Percentiles rank a stretch among this genome's conserved stretches.
Conservation (phyloP, 148 eudicot genomes). For the Arctostaphylos glauca region DNA sequence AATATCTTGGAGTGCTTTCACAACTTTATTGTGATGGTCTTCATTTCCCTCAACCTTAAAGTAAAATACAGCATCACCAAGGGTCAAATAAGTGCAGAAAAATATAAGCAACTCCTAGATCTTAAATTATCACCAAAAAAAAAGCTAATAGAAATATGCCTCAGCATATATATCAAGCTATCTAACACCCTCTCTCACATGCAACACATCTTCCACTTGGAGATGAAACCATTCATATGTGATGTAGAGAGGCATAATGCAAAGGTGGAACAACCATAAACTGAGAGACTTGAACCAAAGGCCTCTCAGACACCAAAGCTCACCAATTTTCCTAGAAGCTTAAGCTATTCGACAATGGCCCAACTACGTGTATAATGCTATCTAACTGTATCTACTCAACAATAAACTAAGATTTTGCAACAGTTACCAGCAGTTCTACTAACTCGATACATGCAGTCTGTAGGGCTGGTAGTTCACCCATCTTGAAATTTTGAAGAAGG, state of each 20-base stretch:
- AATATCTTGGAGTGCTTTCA: slow-evolving; percentile 84
- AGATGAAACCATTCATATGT: neutral
- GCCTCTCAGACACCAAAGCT: neutral
- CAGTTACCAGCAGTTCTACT: slow-evolving; percentile 70
- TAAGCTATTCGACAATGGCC: neutral
- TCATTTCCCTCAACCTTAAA: slow-evolving; percentile 73
- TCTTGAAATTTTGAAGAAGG: slow-evolving; percentile 59
- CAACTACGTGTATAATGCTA: neutral
- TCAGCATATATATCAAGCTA: neutral
- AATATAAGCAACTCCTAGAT: neutral
- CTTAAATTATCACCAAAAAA: neutral
- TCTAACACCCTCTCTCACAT: neutral
- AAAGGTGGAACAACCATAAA: neutral
- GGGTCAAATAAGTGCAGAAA: neutral
- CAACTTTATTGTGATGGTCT: slow-evolving; percentile 50
- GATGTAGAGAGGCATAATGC: neutral
- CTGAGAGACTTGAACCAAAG: slow-evolving; percentile 1
- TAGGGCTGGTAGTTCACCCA: slow-evolving; percentile 70
- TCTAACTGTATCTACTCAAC: slow-evolving; percentile 3
- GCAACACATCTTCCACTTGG: neutral
- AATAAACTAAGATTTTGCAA: slow-evolving; percentile 9
- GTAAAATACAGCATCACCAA: slow-evolving; percentile 9
- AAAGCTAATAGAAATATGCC: neutral
- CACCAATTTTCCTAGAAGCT: neutral
- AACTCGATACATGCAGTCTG: slow-evolving; percentile 63